Evolutionary conservation across 768 basidiomycete species (phyloP).

Genomic region (Boletus tylopilopsis): DNA sequence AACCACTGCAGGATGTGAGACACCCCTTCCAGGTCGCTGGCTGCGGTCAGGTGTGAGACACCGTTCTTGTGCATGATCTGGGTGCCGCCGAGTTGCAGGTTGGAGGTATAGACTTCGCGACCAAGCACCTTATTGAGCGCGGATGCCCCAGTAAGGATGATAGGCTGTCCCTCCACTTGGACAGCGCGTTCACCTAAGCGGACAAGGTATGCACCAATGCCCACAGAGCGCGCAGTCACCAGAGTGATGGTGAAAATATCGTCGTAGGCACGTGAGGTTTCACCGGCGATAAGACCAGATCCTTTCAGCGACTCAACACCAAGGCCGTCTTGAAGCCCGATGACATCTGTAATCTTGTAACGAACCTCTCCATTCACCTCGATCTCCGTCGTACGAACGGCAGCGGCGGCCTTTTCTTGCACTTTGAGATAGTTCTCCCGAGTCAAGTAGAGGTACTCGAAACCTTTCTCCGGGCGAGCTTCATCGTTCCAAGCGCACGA

Average conservation of each 20-base stretch:
- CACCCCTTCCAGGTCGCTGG: constrained; percentile 94
- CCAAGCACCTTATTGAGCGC: constrained; percentile 99
- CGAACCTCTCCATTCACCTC: constrained; percentile 83
- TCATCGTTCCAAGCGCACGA: constrained; percentile 88
- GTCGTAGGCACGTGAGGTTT: constrained; percentile 97
- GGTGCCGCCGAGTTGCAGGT: constrained; percentile 98
- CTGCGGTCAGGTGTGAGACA: constrained; percentile 93
- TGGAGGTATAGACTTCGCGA: constrained; percentile 98
- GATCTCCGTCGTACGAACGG: constrained; percentile 79
- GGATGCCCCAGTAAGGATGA: constrained; percentile 95
- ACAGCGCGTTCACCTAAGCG: constrained; percentile 97
- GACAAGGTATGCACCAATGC: constrained; percentile 98
- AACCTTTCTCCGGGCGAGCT: constrained; percentile 85
- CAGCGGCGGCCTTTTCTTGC: constrained; percentile 76
- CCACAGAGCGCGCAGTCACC: constrained; percentile 97
- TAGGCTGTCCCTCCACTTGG: constrained; percentile 98
- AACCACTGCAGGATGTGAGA: constrained; percentile 93
- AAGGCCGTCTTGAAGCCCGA: constrained; percentile 95
- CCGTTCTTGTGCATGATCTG: constrained; percentile 99
- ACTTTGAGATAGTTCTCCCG: constrained; percentile 87
- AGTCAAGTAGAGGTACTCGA: constrained; percentile 94
- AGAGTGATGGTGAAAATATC: constrained; percentile 99
- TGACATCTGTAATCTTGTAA: constrained; percentile 93
- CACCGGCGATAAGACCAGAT: constrained; percentile 97
- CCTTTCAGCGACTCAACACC: constrained; percentile 96